Conservation (phyloP, 1,284 basidiomycete genomes). For the Moesziomyces sp. region DNA sequence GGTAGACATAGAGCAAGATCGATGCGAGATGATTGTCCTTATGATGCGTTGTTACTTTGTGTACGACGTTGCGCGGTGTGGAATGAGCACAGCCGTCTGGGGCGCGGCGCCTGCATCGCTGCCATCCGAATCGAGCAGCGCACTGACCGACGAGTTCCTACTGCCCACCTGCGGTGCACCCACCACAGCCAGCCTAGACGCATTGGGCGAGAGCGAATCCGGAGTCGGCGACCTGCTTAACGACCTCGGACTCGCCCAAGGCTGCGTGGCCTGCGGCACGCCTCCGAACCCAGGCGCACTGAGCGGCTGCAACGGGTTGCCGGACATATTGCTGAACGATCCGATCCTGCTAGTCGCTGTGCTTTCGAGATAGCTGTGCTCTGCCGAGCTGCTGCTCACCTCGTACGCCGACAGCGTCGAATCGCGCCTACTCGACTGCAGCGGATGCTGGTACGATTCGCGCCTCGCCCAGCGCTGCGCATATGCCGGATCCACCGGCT, state of each 20-base stretch:
- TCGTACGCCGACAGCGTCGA: constrained; percentile 31
- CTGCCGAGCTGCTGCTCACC: constrained; percentile 35
- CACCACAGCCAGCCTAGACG: constrained; percentile 9
- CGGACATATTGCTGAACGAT: constrained; percentile 38
- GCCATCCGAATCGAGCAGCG: constrained; percentile 35
- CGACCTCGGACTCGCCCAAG: constrained; percentile 33
- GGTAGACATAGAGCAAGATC: background rate
- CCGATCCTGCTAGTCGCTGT: constrained; percentile 42
- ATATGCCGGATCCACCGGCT: constrained; percentile 24
- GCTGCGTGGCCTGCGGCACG: constrained; percentile 6
- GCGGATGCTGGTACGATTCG: constrained; percentile 25
- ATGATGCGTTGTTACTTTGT: background rate
- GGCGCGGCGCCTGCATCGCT: constrained; percentile 26
- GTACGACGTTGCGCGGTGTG: constrained; percentile 16
- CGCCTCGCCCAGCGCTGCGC: constrained; percentile 12
- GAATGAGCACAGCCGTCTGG: constrained; percentile 24
- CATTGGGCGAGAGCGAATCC: constrained; percentile 20
- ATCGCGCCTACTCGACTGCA: constrained; percentile 25
- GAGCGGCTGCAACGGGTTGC: constrained; percentile 36
- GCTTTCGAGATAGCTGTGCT: constrained; percentile 34
- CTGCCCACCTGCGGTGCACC: constrained; percentile 5
- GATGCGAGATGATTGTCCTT: background rate
- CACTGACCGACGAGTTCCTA: constrained; percentile 28
- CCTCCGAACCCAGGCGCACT: constrained; percentile 14
- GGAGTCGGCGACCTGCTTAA: constrained; percentile 24